These are phyloP conservation scores for Cyclospora cayetanensis DNA, from an alignment of 169 alveolate species.

Conservation along the genomic window DNA sequence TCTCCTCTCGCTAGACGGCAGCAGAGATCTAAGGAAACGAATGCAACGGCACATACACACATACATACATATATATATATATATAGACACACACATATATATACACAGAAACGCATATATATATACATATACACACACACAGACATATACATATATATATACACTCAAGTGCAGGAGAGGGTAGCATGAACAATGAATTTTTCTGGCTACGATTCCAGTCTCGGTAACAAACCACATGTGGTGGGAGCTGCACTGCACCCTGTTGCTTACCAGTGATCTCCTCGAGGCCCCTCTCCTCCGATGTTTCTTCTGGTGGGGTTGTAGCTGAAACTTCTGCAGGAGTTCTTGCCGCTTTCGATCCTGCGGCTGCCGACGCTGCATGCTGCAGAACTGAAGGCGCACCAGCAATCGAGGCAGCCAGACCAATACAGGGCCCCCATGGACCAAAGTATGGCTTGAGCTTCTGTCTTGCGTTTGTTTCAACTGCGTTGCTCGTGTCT, in stretches of 20 bases:
- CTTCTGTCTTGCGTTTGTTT: neutral
- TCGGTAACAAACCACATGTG: too few species aligned
- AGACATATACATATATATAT: too few species aligned
- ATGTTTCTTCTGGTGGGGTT: neutral
- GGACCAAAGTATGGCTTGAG: neutral
- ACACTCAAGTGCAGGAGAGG: too few species aligned
- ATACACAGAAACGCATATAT: too few species aligned
- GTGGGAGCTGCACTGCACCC: too few species aligned
- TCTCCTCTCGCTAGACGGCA: slow-evolving; percentile 43
- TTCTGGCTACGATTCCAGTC: too few species aligned
- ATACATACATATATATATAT: too few species aligned
- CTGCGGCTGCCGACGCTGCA: slow-evolving; percentile 33
- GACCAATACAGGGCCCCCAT: slow-evolving; percentile 48
- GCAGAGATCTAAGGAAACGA: neutral
- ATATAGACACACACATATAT: too few species aligned
- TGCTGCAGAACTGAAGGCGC: slow-evolving; percentile 22
- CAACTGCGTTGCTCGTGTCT: too few species aligned
- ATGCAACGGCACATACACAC: too few species aligned
- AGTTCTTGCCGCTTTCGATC: neutral
- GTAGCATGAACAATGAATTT: too few species aligned
- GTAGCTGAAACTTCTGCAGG: neutral
- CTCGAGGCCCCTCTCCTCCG: neutral
- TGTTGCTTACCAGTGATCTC: slow-evolving; percentile 3
- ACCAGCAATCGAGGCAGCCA: slow-evolving; percentile 25
- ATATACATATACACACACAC: too few species aligned